Evolutionary conservation across 1,284 basidiomycete genomes (phyloP), one percentile per base, ranked within the genome.

Genomic region (Ceratobasidium sp.): DNA sequence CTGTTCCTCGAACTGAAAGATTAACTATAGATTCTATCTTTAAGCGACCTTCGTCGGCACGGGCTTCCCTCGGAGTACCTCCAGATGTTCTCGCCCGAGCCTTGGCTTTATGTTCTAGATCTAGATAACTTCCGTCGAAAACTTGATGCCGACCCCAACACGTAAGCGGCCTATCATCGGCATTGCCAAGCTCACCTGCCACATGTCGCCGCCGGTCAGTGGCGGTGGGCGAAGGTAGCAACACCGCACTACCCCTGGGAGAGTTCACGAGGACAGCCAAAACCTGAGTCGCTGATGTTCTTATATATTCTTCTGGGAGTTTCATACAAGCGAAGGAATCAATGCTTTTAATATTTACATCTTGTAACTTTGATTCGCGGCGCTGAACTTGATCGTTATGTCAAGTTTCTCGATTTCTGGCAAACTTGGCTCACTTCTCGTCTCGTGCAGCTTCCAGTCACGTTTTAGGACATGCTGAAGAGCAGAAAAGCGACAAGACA

Each of bases 21-120:
- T 23, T 46, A 23, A 13, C n/a, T 46, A 13, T 10, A 44, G 5
- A 28, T 26, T 28, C 44, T 38, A 62, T 44, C 44, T 20, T 65
- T 10, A 46, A 64, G 26, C 44, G 17, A 42, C 26, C 23, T 67
- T 46, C 44, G n/a, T n/a, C n/a, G 65, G 50, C 23, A 54, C 71
- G 71, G 71, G n/a, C 56, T 75, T 75, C 71, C 38, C 54, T 75
- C 71, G 71, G 71, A 61, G 71, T 48, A 65, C 59, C 28, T 23
- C 50, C 26, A 62, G 42, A 42, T 23, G 57, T 50, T 42, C 56
- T 23, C 46, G 59, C 33, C 61, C 33, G 42, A 46, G 28, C 52
- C 61, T 65, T 75, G 62, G 61, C 71, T 64, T 65, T 56, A 9
- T 28, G 52, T 40, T 65, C 61, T 56, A 38, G 62, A n/a, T 46